Conservation (phyloP, 306 rosid species). For the Argentina anserina region DNA sequence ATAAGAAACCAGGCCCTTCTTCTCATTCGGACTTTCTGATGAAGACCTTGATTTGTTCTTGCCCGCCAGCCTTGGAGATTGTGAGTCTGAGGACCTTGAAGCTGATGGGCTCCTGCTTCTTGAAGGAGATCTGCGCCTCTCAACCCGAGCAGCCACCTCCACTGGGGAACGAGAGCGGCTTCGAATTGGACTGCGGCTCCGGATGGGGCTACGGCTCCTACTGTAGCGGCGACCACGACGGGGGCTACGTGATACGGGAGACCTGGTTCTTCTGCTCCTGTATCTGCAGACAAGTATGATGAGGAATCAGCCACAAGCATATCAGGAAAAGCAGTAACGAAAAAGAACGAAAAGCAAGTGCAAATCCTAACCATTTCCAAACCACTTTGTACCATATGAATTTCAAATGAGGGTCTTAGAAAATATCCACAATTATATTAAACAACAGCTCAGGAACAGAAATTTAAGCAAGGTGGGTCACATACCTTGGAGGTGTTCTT, state of each 20-base stretch:
- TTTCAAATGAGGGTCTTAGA: background rate
- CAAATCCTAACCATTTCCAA: background rate
- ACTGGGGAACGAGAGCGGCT: conserved; percentile 46
- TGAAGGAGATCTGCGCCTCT: conserved; percentile 43
- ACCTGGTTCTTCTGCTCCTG: conserved; percentile 82
- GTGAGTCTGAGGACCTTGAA: conserved; percentile 61
- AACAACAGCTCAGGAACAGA: background rate
- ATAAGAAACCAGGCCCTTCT: conserved; percentile 82
- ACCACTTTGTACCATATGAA: background rate
- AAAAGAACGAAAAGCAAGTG: background rate
- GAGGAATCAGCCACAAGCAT: background rate
- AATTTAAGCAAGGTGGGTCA: background rate
- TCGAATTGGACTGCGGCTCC: conserved; percentile 8
- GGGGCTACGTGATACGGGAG: conserved; percentile 80
- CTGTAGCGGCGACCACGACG: conserved; percentile 60
- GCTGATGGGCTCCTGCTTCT: conserved; percentile 58
- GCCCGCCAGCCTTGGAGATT: conserved; percentile 46
- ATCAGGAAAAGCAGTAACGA: background rate
- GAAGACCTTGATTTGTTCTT: conserved; percentile 56
- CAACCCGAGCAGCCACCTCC: conserved; percentile 48
- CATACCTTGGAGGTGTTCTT: conserved; percentile 82
- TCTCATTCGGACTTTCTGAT: conserved; percentile 61
- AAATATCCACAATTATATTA: background rate
- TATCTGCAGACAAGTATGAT: conserved; percentile 42
- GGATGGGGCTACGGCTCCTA: conserved; percentile 36